Evolutionary conservation across 2,329 filamentous ascomycete genomes (phyloP), one percentile per base, ranked within the genome.

Genomic region (Microsporum audouinii): DNA sequence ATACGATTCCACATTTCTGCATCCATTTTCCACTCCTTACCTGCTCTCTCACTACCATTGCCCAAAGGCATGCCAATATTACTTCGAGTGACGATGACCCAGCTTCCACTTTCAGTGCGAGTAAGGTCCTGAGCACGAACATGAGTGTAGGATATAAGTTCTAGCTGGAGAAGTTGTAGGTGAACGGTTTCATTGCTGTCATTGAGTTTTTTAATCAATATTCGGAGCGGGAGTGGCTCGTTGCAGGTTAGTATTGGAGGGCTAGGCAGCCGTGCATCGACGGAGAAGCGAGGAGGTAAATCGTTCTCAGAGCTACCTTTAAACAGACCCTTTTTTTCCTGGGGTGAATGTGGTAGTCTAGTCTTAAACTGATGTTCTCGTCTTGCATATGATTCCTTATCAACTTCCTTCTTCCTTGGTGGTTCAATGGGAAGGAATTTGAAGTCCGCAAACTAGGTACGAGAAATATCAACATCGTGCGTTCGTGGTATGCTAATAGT

Each of bases 391-490:
- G 88, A 86, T 73, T 97, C 91, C 65, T 90, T 87, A 29, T 84
- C 82, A 0, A 84, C 81, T 53, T 79, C 77, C 3, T 82, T 77
- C 0, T 84, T 84, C 47, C 91, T 81, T 0, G 92, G 91, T 4
- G 90, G 89, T 72, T 99, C 94, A 66, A 97, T 92, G 3, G 94
- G 94, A 41, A 96, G 80, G 71, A 99, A 94, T 62, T 89, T 92
- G 75, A 96, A 87, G 39, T 85, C 84, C 39, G 71, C 72, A 65
- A 73, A 73, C 77, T 73, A 66, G 59, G 60, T 65, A 63, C 17
- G 17, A 23, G 39, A 17, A 17, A 29, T 1, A 29, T 41, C 63
- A 57, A 27, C 14, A 36, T 63, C 67, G 57, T 66, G 64, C 62
- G 33, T 23, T 17, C 14, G 10, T 23, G 14, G 7, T 51, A 17